Conservation (phyloP, 2,329 filamentous ascomycete genomes). For the Colletotrichum costaricense region DNA sequence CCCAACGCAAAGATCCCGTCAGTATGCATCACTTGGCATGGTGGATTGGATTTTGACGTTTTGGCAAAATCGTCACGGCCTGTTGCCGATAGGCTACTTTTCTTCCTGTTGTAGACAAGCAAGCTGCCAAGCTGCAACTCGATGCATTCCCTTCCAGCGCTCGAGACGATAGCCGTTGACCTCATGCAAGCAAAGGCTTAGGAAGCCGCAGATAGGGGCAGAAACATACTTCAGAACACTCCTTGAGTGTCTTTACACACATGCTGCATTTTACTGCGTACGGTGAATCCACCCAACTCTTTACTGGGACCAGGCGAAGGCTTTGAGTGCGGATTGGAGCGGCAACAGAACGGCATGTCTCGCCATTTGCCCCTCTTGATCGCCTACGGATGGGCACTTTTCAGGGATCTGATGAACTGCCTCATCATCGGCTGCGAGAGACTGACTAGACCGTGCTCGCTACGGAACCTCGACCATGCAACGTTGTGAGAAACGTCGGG, state of each 20-base stretch:
- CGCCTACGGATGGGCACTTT: background rate
- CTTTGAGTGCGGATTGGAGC: conserved; percentile 7
- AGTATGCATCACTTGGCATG: conserved; percentile 19
- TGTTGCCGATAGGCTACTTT: conserved; percentile 24
- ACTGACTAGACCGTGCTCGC: background rate
- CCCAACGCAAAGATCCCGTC: background rate
- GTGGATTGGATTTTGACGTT: background rate
- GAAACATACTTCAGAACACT: background rate
- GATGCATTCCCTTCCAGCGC: background rate
- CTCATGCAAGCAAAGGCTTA: background rate
- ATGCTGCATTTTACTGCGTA: background rate
- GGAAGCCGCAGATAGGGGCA: background rate
- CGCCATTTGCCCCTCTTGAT: conserved; percentile 1
- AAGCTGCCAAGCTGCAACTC: conserved; percentile 20
- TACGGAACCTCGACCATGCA: background rate
- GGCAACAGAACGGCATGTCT: conserved; percentile 6
- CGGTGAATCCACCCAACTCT: background rate
- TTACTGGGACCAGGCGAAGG: background rate
- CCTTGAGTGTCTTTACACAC: background rate
- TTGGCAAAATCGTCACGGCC: conserved; percentile 3
- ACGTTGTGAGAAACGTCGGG: background rate
- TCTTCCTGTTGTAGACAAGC: conserved; percentile 11
- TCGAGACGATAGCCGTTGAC: background rate
- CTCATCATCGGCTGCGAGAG: background rate
- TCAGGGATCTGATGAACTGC: background rate